Percentiles rank a stretch among this genome's conserved stretches.
These are phyloP conservation scores for Myrmaecium sp. DNA, from an alignment of 2,329 filamentous ascomycete genomes.

Conservation along the genomic window DNA sequence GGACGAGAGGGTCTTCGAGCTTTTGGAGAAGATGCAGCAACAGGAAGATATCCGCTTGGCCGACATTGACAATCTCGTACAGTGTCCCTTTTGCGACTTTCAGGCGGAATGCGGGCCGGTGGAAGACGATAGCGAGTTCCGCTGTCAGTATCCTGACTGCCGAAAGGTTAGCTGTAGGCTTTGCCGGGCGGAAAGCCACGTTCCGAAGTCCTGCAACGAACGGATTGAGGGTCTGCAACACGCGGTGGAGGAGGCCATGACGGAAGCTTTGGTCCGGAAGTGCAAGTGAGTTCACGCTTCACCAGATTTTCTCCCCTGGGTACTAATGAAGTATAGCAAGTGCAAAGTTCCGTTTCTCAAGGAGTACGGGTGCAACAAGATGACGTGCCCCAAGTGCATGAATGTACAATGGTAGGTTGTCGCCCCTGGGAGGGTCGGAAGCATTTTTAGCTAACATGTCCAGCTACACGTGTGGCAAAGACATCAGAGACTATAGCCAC, in stretches of 20 bases:
- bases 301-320: background rate
- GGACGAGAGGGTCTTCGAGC: constrained; percentile 38
- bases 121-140: constrained; percentile 54
- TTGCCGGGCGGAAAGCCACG: constrained; percentile 52
- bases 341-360: constrained; percentile 68
- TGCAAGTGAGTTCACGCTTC: constrained; percentile 38
- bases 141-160: constrained; percentile 51
- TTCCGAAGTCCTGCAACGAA: constrained; percentile 54
- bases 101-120: constrained; percentile 55
- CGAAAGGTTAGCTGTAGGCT: constrained; percentile 33
- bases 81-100: constrained; percentile 70
- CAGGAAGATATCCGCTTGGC: constrained; percentile 52
- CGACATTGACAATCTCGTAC: constrained; percentile 52
- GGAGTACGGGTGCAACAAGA: constrained; percentile 66
- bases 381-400: constrained; percentile 48
- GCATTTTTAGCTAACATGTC: constrained; percentile 14
- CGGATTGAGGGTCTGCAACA: constrained; percentile 45
- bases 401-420: constrained; percentile 36
- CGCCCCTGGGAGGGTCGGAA: background rate
- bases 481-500: constrained; percentile 48
- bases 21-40: constrained; percentile 55
- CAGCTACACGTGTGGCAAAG: constrained; percentile 56
- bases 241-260: constrained; percentile 70
- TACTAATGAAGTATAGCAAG: constrained; percentile 13
- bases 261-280: constrained; percentile 54